Evolutionary conservation across 805 yeast genomes (phyloP), one percentile per base, ranked within the genome.

Genomic region (Nakazawaea wickerhamii): DNA sequence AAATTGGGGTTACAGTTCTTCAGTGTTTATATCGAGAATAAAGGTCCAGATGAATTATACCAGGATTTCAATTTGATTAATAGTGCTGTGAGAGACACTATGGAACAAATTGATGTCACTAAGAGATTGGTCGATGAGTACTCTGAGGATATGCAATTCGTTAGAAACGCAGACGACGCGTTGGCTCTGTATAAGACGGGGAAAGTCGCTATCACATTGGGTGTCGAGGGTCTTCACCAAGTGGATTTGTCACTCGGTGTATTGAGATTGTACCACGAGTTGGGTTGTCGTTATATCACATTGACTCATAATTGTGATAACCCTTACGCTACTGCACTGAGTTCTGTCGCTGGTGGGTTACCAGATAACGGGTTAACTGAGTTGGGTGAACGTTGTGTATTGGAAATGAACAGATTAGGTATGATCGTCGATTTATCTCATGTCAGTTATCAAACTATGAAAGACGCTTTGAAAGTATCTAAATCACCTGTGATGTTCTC

Each of bases 321-420:
- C 47, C 78, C 79, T 4, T 75, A 72, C 55, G 79, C 79, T 2
- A 73, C 77, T 11, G 75, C 79, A 10, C 78, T 79, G 6, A 62
- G 72, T 4, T 63, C 75, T 0, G 63, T 67, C 4, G 49, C 70
- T 14, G 75, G 64, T 15, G 78, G 78, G 1, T 57, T 60, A 31
- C 63, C 59, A 6, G 79, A 73, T 48, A 48, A 51, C 26, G 79
- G 79, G 0, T 53, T 74, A 38, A 58, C 73, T 15, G 55, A 56
- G 0, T 66, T 47, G 43, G 79, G 78, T 11, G 51, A 38, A 4
- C 59, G 60, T 14, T 67, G 73, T 47, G 54, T 72, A 30, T 52
- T 49, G 34, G 78, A 73, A 51, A 71, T 73, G 77, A 73, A 73
- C 52, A 59, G 79, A 44, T 50, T 73, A 5, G 78, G 79, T 2